phyloP scores from a whole-genome alignment of 225 moss, liverwort and hornwort species.

The Pleurozium schreberi region DNA sequence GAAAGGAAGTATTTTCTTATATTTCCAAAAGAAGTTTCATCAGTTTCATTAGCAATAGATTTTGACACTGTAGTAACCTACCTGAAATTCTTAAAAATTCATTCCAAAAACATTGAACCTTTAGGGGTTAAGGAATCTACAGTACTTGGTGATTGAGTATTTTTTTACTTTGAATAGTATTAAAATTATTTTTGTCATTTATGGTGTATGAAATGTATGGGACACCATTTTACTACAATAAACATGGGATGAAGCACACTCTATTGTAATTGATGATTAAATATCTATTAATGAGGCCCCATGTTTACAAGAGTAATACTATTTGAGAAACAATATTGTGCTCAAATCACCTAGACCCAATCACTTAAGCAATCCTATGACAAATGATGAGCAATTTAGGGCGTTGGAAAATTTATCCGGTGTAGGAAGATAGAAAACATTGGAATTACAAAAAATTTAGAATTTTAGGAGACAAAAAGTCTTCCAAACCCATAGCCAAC shows the following conservation, averaged over 20 bases:
- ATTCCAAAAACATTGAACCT: background rate
- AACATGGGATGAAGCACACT: too few species aligned
- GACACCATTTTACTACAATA: accelerated
- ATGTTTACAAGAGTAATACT: background rate
- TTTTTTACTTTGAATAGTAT: background rate
- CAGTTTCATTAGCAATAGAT: too few species aligned
- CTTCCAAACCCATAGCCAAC: too few species aligned
- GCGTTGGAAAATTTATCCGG: too few species aligned
- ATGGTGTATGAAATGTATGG: background rate
- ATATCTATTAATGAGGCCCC: background rate
- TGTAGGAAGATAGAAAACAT: too few species aligned
- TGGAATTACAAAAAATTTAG: too few species aligned
- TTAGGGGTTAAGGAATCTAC: background rate
- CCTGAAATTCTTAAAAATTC: background rate
- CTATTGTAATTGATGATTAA: background rate
- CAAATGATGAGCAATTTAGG: too few species aligned
- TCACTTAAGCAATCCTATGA: too few species aligned
- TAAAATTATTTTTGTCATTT: background rate
- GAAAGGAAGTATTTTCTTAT: background rate
- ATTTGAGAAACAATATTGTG: too few species aligned
- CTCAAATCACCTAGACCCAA: too few species aligned
- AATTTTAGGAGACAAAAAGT: too few species aligned
- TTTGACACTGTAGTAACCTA: accelerated
- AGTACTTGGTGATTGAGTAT: background rate
- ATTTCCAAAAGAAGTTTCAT: background rate